These are phyloP conservation scores for Candida tetrigidarum DNA, from an alignment of 1,139 yeast species.

Conservation along the genomic window DNA sequence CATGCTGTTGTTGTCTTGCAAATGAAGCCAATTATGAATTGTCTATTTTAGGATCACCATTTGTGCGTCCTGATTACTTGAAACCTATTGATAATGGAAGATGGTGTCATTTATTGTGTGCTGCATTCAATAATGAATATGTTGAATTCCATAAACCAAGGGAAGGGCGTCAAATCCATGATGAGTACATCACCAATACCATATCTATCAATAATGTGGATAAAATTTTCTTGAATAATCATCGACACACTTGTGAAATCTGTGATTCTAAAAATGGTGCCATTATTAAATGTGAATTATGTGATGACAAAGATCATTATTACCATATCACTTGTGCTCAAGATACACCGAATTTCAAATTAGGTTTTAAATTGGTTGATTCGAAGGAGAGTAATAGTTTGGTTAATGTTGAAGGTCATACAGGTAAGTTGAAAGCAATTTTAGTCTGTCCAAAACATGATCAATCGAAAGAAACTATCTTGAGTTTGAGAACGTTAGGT, in stretches of 20 bases:
- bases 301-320: constrained; percentile 22
- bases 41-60: constrained; percentile 43
- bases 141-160: constrained; percentile 15
- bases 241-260: constrained; percentile 28
- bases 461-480: constrained; percentile 18
- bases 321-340: constrained; percentile 76
- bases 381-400: constrained; percentile 12
- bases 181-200: constrained; percentile 16
- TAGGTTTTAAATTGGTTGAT: constrained; percentile 49
- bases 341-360: constrained; percentile 41
- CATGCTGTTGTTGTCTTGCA: constrained; percentile 70
- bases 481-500: constrained; percentile 33
- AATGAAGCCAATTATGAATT: constrained; percentile 52
- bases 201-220: constrained; percentile 36
- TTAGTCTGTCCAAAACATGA: constrained; percentile 48
- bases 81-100: constrained; percentile 70
- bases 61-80: constrained; percentile 63
- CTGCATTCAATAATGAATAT: constrained; percentile 48
- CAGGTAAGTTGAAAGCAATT: constrained; percentile 47
- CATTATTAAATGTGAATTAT: constrained; percentile 33
- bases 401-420: constrained; percentile 30
- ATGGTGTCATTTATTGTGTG: constrained; percentile 87
- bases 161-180: constrained; percentile 12
- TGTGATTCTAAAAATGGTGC: constrained; percentile 37
- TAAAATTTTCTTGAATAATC: constrained; percentile 29